These are phyloP conservation scores for Penicillium glabrum DNA, from an alignment of 2,329 filamentous ascomycete genomes.

Conservation along the genomic window DNA sequence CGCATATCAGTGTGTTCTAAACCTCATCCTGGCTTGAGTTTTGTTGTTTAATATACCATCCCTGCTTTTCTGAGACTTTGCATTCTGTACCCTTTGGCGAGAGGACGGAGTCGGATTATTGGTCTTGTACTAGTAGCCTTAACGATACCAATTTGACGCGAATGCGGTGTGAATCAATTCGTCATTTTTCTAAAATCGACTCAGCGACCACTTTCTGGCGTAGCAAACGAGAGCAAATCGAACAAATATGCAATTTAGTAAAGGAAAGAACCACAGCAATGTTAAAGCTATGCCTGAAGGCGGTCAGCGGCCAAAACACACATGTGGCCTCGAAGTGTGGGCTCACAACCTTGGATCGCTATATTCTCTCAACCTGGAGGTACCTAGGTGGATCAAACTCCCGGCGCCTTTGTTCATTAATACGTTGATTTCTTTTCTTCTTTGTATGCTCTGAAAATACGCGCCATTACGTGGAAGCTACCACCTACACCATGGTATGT, in stretches of 20 bases:
- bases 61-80: slow-evolving; percentile 22
- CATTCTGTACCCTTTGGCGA: slow-evolving; percentile 15
- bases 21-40: slow-evolving; percentile 3
- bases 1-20: neutral
- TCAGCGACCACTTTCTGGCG: neutral
- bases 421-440: neutral
- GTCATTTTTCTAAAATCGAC: neutral
- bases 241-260: neutral
- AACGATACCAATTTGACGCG: slow-evolving; percentile 2
- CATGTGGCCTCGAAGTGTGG: slow-evolving; percentile 1
- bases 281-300: slow-evolving; percentile 19
- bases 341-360: neutral
- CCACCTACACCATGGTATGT: slow-evolving; percentile 20
- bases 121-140: slow-evolving; percentile 10
- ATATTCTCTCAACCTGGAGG: neutral
- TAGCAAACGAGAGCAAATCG: neutral
- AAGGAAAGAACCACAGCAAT: neutral
- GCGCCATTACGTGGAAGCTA: neutral
- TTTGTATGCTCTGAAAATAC: neutral
- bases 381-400: neutral
- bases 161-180: neutral
- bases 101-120: slow-evolving; percentile 12
- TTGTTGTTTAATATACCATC: slow-evolving; percentile 25
- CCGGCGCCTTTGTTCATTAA: neutral
- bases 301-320: slow-evolving; percentile 35